These are phyloP conservation scores for Eucalyptus cloeziana DNA, from an alignment of 345 rosid species.

Conservation along the genomic window DNA sequence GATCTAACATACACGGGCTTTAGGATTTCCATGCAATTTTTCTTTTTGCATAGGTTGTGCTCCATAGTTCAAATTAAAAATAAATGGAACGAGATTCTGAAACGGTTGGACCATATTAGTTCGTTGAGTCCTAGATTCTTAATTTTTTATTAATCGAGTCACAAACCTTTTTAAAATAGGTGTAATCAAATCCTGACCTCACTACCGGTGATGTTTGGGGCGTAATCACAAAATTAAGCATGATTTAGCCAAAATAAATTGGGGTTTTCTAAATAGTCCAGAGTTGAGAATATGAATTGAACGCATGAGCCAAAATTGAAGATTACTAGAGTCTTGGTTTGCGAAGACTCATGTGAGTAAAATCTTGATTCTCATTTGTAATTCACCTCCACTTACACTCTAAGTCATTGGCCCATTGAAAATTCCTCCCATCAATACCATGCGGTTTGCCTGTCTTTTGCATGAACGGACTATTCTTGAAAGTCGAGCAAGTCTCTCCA, in stretches of 20 bases:
- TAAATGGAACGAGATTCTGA: too few relatives aligned
- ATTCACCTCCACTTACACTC: background rate
- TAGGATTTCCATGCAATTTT: too few relatives aligned
- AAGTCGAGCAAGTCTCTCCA: background rate
- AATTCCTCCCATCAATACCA: background rate
- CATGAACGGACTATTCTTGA: background rate
- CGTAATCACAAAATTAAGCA: background rate
- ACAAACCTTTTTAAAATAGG: background rate
- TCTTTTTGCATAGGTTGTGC: background rate
- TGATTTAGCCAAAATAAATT: background rate
- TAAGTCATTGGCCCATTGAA: background rate
- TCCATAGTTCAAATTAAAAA: background rate
- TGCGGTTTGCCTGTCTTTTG: background rate
- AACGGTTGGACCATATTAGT: background rate
- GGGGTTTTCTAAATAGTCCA: background rate
- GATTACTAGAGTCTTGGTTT: background rate
- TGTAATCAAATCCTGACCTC: background rate
- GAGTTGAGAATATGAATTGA: background rate
- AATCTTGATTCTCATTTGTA: background rate
- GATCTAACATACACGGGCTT: background rate
- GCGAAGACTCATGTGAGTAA: background rate
- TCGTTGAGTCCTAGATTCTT: background rate
- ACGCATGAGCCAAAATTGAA: background rate
- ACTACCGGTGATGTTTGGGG: fast-evolving
- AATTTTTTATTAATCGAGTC: background rate